phyloP scores from a whole-genome alignment of 139 green algal species.

The Zygnema circumcarinatum region DNA sequence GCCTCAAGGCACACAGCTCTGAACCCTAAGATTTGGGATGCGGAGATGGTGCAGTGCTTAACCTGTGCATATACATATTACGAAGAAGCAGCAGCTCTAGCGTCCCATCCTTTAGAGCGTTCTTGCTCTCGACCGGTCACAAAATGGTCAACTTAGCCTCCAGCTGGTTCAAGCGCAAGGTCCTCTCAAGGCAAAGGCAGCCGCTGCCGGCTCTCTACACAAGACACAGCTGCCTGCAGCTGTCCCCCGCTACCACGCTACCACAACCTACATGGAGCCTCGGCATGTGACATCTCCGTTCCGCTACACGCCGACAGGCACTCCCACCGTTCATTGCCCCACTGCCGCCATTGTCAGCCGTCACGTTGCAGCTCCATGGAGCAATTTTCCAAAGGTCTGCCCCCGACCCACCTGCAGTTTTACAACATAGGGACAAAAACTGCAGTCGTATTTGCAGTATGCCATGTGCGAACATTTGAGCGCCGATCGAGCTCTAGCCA shows the following conservation, averaged over 20 bases:
- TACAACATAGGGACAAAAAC: not conserved
- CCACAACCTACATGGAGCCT: not conserved
- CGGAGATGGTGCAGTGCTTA: not conserved
- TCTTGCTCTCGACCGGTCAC: not conserved
- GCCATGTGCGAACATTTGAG: not conserved
- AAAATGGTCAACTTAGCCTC: not conserved
- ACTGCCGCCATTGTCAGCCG: not conserved
- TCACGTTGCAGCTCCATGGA: not conserved
- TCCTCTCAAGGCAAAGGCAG: not conserved
- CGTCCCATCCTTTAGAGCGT: not conserved
- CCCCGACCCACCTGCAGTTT: not conserved
- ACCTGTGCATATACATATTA: conserved; percentile 1
- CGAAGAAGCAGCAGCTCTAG: not conserved
- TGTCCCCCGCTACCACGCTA: not conserved
- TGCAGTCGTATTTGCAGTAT: not conserved
- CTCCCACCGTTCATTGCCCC: not conserved
- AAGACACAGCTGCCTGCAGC: not conserved
- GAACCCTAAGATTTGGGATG: not conserved
- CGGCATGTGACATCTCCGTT: not conserved
- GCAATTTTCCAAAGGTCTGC: not conserved
- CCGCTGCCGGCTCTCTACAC: not conserved
- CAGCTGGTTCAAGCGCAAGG: not conserved
- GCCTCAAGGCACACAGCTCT: not conserved
- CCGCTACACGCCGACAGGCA: not conserved
- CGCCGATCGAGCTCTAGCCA: not conserved